Evolutionary conservation across 805 yeast species (phyloP), one percentile per base, ranked within the genome.

Genomic region (Lachancea dasiensis): DNA sequence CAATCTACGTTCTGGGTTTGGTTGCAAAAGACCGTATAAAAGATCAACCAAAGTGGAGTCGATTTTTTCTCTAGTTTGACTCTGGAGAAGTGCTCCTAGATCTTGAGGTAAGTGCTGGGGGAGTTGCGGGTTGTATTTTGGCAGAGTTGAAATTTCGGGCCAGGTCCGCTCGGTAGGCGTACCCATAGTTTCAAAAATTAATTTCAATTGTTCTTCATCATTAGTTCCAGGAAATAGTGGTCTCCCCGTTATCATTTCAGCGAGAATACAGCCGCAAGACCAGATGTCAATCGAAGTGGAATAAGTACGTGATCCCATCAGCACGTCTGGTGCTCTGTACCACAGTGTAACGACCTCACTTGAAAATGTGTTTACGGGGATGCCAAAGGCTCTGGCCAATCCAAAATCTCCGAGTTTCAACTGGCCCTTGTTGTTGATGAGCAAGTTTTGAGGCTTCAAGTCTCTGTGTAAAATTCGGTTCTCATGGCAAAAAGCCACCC

Each of bases 211-310:
- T 60, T 92, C 98, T 56, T 92, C 94, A 60, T 92, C 98, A 8
- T 95, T 86, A 60, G 92, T 96, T 5, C 98, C 98, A 0, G 97
- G 95, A 65, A 92, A 90, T 37, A 92, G 63, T 6, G 98, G 97
- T 60, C 86, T 86, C 39, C 98, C 79, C 52, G 87, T 86, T 41
- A 89, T 86, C 97, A 92, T 89, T 60, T 92, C 98, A 5, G 97
- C 98, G 61, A 92, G 84, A 33, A 92, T 92, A 58, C 97, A 89
- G 11, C 98, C 98, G 44, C 90, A 84, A 8, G 96, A 86, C 98
- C 98, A 92, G 83, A 92, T 87, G 61, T 92, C 98, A 36, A 92
- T 96, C 14, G 97, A 97, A 0, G 97, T 92, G 24, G 96, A 86
- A 62, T 92, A 92, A 55, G 92, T 97, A 50, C 94, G 85, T 3